Base-by-base conservation (phyloP, 148 eudicot species). In the Pouteria glomerata region DNA sequence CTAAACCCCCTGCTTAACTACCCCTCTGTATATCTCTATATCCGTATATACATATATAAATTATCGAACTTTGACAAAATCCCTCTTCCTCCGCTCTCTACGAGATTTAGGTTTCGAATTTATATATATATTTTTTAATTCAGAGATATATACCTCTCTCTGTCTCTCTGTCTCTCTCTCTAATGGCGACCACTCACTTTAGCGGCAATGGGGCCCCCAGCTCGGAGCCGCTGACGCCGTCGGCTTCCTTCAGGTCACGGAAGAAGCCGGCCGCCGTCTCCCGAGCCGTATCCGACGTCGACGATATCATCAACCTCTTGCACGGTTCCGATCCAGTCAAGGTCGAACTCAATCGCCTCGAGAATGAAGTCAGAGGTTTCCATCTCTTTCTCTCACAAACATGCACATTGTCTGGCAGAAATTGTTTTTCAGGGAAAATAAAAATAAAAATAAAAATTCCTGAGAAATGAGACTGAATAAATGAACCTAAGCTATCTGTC, bases 271-370 rank as follows among this genome's bases (percentile, higher is more conserved):
- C 66, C 4, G 29, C 62, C 30, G 18, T 70, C 51, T 76, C 81
- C 31, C 71, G 89, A 50, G 82, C 79, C 15, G 84, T 84, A 50
- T 78, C 90, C 3, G 92, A 87, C 6, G 79, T 59, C 8, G 93
- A 93, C 37, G 95, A 93, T 52, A 59, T 87, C 67, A 52, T 86
- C 57, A 77, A 78, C 48, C 70, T 81, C 68, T 71, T 91, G 39
- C 98, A 95, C 71, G 98, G 97, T 19, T 95, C 98, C 11, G 97
- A 95, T 89, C 98, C 98, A 21, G 77, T 95, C 64, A 80, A 91
- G 12, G 78, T 91, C 55, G 98, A 95, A 86, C 96, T 95, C 75
- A 82, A 80, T 60, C 97, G 98, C 64, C 97, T 93, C 52, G 96
- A 95, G 69, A 95, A 95, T 73, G 84, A 89, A 73, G 73, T 89